Base-by-base conservation (phyloP, 768 basidiomycete genomes). In the Tricholoma terreum region DNA sequence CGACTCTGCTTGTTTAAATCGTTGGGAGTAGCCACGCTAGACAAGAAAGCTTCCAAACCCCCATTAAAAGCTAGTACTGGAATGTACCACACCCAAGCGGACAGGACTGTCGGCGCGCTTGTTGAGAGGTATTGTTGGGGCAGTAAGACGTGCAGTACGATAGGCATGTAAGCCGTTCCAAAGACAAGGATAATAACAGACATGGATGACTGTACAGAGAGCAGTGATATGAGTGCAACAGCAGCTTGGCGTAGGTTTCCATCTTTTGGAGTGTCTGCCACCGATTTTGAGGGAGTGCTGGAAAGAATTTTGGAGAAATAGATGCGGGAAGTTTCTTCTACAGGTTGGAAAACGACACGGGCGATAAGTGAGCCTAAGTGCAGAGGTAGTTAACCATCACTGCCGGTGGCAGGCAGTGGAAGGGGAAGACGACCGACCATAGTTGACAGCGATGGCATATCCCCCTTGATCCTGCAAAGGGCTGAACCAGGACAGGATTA, bases 361-460 rank as follows among this genome's bases (percentile, higher is more conserved):
- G 94, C 96, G 22, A 97, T 75, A 12, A 98, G 80, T 3, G 96
- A 97, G 50, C 96, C 95, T 96, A 63, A 3, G 12, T 49, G 34
- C 10, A 14, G 8, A 17, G 9, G 50, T n/a, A 22, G 31, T 66
- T 40, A 6, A 30, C 17, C 15, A 34, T 17, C 9, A 6, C 36
- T 10, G 9, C 12, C 22, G 0, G 21, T 11, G 6, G 21, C 9
- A 27, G 6, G 14, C 3, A 48, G 2, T 27, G 27, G 14, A 14
- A n/a, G 21, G 9, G 17, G 43, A 30, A 14, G 53, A 6, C 38
- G 17, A 11, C 12, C 50, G 52, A 91, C 96, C 97, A 68, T 98
- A 99, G 71, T 98, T 98, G 36, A 90, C 88, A 11, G 97, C 96
- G 11, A 98, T 79, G 0, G 95, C 96, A 69, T 97, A 98, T 1